phyloP scores from a whole-genome alignment of 305 asterid genomes.

The Fraxinus floribunda region DNA sequence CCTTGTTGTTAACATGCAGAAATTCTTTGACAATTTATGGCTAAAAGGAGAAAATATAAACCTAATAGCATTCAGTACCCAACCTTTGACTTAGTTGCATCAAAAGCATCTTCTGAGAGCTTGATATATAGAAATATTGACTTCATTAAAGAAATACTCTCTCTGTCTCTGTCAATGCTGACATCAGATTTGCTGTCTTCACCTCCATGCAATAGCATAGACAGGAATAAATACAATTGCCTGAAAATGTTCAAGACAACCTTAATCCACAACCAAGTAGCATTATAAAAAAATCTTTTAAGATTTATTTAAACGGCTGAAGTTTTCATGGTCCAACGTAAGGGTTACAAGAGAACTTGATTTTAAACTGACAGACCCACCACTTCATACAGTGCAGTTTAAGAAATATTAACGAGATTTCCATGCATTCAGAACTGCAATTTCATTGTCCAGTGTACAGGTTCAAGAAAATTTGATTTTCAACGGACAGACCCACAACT shows the following conservation, averaged over 20 bases:
- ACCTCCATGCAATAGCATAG: conserved; percentile 81
- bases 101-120: conserved; percentile 74
- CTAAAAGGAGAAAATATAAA: conserved; percentile 23
- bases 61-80: conserved; percentile 23
- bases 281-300: background rate
- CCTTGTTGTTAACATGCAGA: conserved; percentile 5
- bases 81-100: conserved; percentile 79
- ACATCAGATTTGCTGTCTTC: conserved; percentile 69
- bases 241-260: conserved; percentile 34
- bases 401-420: conserved; percentile 16
- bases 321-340: conserved; percentile 10
- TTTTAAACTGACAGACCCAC: conserved; percentile 10
- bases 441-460: conserved; percentile 1
- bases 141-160: conserved; percentile 51
- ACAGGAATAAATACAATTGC: conserved; percentile 73
- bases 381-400: conserved; percentile 6
- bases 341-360: conserved; percentile 5
- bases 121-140: conserved; percentile 68
- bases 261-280: conserved; percentile 3
- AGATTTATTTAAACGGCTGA: background rate
- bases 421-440: conserved; percentile 1
- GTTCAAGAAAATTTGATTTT: conserved; percentile 1
- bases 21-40: background rate
- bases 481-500: conserved; percentile 15
- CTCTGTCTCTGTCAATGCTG: conserved; percentile 64